Evolutionary conservation across 352 stramenopile genomes (phyloP).

Genomic region (Pelagophyceae sp.): DNA sequence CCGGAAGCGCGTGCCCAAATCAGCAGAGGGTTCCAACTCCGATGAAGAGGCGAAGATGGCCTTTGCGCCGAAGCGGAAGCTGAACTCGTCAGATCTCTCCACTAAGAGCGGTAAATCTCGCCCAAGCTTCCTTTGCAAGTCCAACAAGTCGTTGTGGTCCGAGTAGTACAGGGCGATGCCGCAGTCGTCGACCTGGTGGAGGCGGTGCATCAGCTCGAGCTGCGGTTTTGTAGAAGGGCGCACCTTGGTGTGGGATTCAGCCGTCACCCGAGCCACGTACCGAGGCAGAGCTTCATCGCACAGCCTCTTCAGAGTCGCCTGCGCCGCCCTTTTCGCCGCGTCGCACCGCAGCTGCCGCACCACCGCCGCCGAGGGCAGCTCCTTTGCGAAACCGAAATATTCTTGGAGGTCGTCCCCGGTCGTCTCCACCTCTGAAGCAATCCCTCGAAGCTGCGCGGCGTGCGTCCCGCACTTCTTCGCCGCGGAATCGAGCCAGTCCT

Average conservation of each 20-base stretch:
- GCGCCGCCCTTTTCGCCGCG: not conserved
- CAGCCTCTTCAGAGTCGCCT: not conserved
- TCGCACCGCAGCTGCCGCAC: too few relatives aligned
- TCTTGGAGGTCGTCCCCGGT: not conserved
- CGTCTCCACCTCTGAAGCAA: not conserved
- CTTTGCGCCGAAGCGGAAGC: not conserved
- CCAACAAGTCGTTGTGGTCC: not conserved
- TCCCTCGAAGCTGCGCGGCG: not conserved
- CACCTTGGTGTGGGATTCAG: too few relatives aligned
- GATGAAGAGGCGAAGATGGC: not conserved
- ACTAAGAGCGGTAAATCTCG: not conserved
- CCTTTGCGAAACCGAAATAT: not conserved
- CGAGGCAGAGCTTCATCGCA: not conserved
- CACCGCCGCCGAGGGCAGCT: too few relatives aligned
- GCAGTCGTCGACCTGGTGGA: not conserved
- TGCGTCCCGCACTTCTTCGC: not conserved
- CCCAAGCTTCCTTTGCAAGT: not conserved
- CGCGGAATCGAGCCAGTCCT: not conserved
- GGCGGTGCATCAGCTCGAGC: not conserved
- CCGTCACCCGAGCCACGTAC: not conserved
- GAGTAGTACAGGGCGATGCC: not conserved
- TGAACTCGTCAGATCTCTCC: not conserved
- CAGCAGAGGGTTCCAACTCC: too few relatives aligned
- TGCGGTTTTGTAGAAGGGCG: too few relatives aligned
- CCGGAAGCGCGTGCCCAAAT: not conserved